Percentiles rank a stretch among this genome's conserved stretches.
phyloP scores from a whole-genome alignment of 441 rosid species.

The Pelargonium cotyledonis region DNA sequence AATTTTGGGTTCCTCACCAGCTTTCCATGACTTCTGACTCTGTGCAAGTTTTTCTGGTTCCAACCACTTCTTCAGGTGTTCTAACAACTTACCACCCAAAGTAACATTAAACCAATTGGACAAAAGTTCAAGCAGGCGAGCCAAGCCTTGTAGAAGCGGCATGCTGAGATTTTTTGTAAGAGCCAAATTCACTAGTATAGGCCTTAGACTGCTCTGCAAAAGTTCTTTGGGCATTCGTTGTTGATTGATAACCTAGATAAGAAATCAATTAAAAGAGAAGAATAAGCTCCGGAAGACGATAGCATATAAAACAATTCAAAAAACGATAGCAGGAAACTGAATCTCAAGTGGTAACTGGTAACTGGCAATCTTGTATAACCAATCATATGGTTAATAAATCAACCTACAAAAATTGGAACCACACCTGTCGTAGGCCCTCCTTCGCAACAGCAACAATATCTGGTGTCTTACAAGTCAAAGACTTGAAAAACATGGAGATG shows the following conservation, averaged over 20 bases:
- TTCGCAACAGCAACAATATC: slow-evolving; percentile 98
- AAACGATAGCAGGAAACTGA: background rate
- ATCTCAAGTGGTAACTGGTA: background rate
- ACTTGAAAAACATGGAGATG: slow-evolving; percentile 98
- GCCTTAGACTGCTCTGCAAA: slow-evolving; percentile 97
- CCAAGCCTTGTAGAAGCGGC: slow-evolving; percentile 98
- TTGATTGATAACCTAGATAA: slow-evolving; percentile 81
- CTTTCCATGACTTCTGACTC: slow-evolving; percentile 90
- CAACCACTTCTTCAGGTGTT: slow-evolving; percentile 98
- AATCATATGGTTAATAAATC: background rate
- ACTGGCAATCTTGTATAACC: background rate
- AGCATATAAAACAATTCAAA: background rate
- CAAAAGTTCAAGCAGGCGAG: slow-evolving; percentile 94
- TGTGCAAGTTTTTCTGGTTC: slow-evolving; percentile 98
- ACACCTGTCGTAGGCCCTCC: slow-evolving; percentile 97
- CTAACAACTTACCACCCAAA: slow-evolving; percentile 92
- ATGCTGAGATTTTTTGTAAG: slow-evolving; percentile 97
- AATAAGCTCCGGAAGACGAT: slow-evolving; percentile 8
- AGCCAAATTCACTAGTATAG: slow-evolving; percentile 91
- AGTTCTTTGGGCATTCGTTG: slow-evolving; percentile 98
- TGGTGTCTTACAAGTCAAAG: slow-evolving; percentile 83
- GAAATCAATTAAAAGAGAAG: slow-evolving; percentile 5
- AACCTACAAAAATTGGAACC: slow-evolving; percentile 16
- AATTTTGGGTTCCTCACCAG: slow-evolving; percentile 99
- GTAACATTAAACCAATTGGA: slow-evolving; percentile 99